These are phyloP conservation scores for Neurospora sp. DNA, from an alignment of 495 filamentous ascomycete species.

Conservation along the genomic window DNA sequence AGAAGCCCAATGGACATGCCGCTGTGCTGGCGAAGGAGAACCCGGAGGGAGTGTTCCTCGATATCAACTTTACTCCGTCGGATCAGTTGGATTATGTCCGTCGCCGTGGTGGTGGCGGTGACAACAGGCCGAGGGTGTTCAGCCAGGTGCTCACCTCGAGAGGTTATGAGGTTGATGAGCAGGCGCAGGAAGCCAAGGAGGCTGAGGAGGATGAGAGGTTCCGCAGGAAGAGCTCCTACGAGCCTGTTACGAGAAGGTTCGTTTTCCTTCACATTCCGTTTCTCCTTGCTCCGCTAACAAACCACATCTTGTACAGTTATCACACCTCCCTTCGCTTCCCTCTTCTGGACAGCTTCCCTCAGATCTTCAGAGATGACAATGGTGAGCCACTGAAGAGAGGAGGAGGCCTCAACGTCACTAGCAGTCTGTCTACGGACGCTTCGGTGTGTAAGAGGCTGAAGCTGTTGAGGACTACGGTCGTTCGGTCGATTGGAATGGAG, in stretches of 20 bases:
- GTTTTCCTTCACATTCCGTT: neutral
- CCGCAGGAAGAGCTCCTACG: slow-evolving; percentile 10
- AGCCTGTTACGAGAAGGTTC: slow-evolving; percentile 17
- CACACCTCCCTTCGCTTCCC: slow-evolving; percentile 56
- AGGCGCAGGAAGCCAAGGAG: slow-evolving; percentile 6
- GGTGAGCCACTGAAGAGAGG: slow-evolving; percentile 19
- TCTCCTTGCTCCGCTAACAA: neutral
- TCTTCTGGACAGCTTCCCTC: slow-evolving; percentile 71
- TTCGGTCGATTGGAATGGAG: slow-evolving; percentile 51
- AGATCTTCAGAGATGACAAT: slow-evolving; percentile 45
- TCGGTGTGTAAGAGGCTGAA: slow-evolving; percentile 61
- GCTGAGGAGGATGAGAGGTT: slow-evolving; percentile 6
- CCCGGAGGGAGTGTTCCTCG: slow-evolving; percentile 14
- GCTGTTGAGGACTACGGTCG: slow-evolving; percentile 48
- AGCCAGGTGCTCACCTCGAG: slow-evolving; percentile 20
- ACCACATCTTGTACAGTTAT: slow-evolving; percentile 16
- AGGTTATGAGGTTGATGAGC: slow-evolving; percentile 8
- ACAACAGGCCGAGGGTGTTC: slow-evolving; percentile 13
- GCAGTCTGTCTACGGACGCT: slow-evolving; percentile 64
- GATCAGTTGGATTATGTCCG: slow-evolving; percentile 16
- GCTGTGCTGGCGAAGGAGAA: slow-evolving; percentile 3
- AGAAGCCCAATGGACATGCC: neutral
- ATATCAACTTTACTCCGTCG: slow-evolving; percentile 17
- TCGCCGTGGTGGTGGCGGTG: slow-evolving; percentile 5
- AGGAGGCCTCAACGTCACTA: slow-evolving; percentile 44